Evolutionary conservation across 805 yeast genomes (phyloP).

Genomic region (Kuraishia cidri): DNA sequence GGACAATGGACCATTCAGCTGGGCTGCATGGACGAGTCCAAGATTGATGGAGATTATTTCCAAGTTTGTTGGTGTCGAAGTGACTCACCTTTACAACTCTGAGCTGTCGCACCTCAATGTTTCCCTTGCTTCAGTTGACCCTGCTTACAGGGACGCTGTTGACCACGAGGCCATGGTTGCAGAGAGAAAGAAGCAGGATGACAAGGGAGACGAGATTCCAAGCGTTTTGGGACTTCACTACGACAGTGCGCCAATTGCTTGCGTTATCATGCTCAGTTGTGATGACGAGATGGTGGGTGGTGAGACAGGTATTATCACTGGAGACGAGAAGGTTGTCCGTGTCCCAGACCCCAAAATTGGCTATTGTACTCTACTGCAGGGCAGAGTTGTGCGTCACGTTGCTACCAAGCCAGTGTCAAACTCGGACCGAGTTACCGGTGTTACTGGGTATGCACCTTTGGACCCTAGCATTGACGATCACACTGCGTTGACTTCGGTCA

Average conservation of each 20-base stretch:
- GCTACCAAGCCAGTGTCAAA: conserved; percentile 32
- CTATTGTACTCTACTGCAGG: conserved; percentile 38
- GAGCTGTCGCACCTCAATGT: conserved; percentile 47
- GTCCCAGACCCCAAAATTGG: conserved; percentile 37
- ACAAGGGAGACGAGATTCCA: background rate
- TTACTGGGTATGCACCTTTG: conserved; percentile 31
- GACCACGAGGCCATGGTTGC: conserved; percentile 11
- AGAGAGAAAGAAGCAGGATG: conserved; percentile 1
- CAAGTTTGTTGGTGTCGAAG: conserved; percentile 50
- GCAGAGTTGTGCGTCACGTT: conserved; percentile 33
- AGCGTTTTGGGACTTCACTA: conserved; percentile 47
- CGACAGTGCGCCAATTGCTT: conserved; percentile 56
- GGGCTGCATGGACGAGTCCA: conserved; percentile 52
- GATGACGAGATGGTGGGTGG: conserved; percentile 53
- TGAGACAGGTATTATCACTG: conserved; percentile 43
- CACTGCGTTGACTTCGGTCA: conserved; percentile 29
- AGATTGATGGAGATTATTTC: conserved; percentile 41
- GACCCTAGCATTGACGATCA: conserved; percentile 24
- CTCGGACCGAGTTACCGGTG: conserved; percentile 31
- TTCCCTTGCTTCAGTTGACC: conserved; percentile 28
- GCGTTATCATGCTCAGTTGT: conserved; percentile 54
- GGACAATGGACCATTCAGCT: conserved; percentile 36
- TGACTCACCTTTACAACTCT: conserved; percentile 43
- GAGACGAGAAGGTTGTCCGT: conserved; percentile 22
- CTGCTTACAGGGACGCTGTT: background rate